Percentiles rank a stretch among this genome's conserved stretches.
Conservation (phyloP, 108 stramenopile genomes). For the Nitzschia putrida region DNA sequence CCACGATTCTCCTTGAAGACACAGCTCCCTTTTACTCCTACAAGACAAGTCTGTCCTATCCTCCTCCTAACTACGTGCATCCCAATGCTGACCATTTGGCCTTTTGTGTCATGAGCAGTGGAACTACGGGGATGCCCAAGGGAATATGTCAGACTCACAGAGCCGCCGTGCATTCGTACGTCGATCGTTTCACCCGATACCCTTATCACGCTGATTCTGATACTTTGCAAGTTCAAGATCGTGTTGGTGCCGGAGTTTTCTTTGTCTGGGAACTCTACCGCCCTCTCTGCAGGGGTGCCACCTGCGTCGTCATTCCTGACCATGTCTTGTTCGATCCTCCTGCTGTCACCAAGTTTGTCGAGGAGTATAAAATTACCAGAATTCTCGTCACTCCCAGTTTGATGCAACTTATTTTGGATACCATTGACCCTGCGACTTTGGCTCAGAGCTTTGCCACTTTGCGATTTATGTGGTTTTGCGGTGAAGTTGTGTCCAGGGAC, state of each 20-base stretch:
- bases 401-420: slow-evolving; percentile 64
- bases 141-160: slow-evolving; percentile 69
- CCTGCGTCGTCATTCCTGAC: slow-evolving; percentile 68
- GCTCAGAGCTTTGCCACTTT: slow-evolving; percentile 36
- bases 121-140: slow-evolving; percentile 66
- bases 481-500: slow-evolving; percentile 73
- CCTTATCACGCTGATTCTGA: slow-evolving; percentile 36
- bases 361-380: slow-evolving; percentile 56
- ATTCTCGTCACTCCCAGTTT: slow-evolving; percentile 77
- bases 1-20: slow-evolving; percentile 20
- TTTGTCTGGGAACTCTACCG: slow-evolving; percentile 83
- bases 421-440: slow-evolving; percentile 40
- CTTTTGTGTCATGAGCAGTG: slow-evolving; percentile 69
- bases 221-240: slow-evolving; percentile 26
- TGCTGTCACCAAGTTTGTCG: slow-evolving; percentile 47
- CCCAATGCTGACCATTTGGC: slow-evolving; percentile 59
- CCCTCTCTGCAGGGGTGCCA: slow-evolving; percentile 62
- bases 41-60: slow-evolving; percentile 17
- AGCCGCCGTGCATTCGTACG: slow-evolving; percentile 62
- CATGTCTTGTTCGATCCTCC: slow-evolving; percentile 71
- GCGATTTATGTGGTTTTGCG: slow-evolving; percentile 49
- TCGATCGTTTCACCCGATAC: slow-evolving; percentile 43
- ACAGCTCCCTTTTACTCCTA: not conserved
- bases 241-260: slow-evolving; percentile 77
- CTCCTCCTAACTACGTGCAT: slow-evolving; percentile 23